phyloP scores from a whole-genome alignment of 2,329 filamentous ascomycete genomes.

The Paecilomyces variotii region DNA sequence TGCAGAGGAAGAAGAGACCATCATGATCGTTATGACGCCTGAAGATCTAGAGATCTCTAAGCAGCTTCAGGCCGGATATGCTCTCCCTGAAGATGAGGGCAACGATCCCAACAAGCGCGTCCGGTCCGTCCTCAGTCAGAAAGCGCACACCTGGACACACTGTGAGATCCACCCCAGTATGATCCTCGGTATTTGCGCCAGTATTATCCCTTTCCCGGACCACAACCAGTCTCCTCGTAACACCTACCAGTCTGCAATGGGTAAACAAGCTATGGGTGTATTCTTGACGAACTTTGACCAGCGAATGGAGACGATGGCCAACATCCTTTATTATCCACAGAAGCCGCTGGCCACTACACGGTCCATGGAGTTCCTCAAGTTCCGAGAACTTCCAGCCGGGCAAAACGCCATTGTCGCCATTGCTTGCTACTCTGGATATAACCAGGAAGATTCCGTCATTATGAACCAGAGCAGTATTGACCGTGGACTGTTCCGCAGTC shows the following conservation, averaged over 20 bases:
- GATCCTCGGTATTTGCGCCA: conserved; percentile 96
- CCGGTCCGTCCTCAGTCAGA: conserved; percentile 78
- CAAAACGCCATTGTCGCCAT: conserved; percentile 99
- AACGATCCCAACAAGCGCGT: conserved; percentile 75
- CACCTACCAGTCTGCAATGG: conserved; percentile 98
- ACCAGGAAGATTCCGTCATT: conserved; percentile 99
- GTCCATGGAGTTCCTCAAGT: conserved; percentile 98
- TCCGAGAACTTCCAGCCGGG: conserved; percentile 90
- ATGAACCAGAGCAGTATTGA: conserved; percentile 99
- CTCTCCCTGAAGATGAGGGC: conserved; percentile 53
- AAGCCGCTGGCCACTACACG: conserved; percentile 93
- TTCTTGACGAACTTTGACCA: conserved; percentile 95
- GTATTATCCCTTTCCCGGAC: conserved; percentile 98
- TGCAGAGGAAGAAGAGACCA: conserved; percentile 94
- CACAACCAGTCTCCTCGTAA: conserved; percentile 98
- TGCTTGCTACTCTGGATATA: conserved; percentile 95
- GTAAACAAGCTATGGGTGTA: conserved; percentile 99
- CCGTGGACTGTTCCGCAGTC: conserved; percentile 88
- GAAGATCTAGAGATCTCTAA: conserved; percentile 81
- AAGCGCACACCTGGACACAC: conserved; percentile 89
- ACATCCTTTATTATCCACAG: conserved; percentile 97
- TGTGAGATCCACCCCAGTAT: conserved; percentile 99
- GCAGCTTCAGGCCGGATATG: conserved; percentile 58
- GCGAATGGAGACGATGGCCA: conserved; percentile 99
- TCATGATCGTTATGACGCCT: conserved; percentile 99